Conservation (phyloP, 2,329 filamentous ascomycete genomes). For the Neofusicoccum kwambonambiense region DNA sequence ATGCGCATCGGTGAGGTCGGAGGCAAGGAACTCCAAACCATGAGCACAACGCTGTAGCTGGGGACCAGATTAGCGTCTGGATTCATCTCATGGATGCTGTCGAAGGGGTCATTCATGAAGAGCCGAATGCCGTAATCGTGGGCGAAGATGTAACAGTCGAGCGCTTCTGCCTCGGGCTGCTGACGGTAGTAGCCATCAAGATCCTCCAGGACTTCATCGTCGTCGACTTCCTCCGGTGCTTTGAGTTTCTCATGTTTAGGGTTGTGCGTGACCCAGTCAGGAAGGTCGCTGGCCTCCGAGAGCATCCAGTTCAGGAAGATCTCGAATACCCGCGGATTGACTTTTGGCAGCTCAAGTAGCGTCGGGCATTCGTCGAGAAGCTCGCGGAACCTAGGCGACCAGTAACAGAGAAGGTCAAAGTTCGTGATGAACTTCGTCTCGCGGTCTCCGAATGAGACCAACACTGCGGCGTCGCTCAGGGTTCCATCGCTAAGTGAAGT, state of each 20-base stretch:
- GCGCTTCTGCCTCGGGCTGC: not conserved
- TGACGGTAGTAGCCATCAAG: not conserved
- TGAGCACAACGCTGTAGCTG: constrained; percentile 2
- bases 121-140: not conserved
- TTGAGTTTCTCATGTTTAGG: not conserved
- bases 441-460: not conserved
- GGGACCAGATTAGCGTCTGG: not conserved
- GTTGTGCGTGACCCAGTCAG: not conserved
- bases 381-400: not conserved
- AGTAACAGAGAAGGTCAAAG: not conserved
- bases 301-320: constrained; percentile 11
- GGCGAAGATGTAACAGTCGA: constrained; percentile 14
- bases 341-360: not conserved
- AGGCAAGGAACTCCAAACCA: not conserved
- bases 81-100: constrained; percentile 2
- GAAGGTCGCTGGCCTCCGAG: not conserved
- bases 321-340: not conserved
- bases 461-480: not conserved
- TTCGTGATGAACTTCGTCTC: not conserved
- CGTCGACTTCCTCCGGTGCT: not conserved
- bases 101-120: constrained; percentile 11
- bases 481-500: not conserved
- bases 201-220: not conserved
- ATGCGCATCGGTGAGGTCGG: not conserved
- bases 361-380: not conserved